Conservation (phyloP, 805 yeast species). For the Soucietia sequanensis region DNA sequence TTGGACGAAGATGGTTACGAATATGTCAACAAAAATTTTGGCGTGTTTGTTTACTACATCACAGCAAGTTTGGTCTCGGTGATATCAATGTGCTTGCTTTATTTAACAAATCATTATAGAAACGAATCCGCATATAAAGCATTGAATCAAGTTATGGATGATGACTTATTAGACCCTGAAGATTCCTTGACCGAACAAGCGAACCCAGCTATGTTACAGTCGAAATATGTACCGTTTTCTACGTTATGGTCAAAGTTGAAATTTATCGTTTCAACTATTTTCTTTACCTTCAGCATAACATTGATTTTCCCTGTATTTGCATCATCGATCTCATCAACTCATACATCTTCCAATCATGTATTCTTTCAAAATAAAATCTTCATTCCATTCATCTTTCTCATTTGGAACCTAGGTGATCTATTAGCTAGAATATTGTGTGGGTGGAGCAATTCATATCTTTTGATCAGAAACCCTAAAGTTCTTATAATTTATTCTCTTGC, state of each 20-base stretch:
- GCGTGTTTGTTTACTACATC: slow-evolving; percentile 46
- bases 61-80: slow-evolving; percentile 50
- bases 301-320: slow-evolving; percentile 90
- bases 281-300: slow-evolving; percentile 70
- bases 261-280: slow-evolving; percentile 65
- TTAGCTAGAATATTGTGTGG: slow-evolving; percentile 74
- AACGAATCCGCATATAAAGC: slow-evolving; percentile 18
- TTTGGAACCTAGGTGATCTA: slow-evolving; percentile 92
- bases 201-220: slow-evolving; percentile 15
- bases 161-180: slow-evolving; percentile 4
- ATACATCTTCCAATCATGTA: slow-evolving; percentile 23
- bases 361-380: slow-evolving; percentile 49
- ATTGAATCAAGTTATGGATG: slow-evolving; percentile 14
- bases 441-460: slow-evolving; percentile 31
- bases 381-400: slow-evolving; percentile 73
- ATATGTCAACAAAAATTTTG: slow-evolving; percentile 36
- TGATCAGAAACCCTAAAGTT: slow-evolving; percentile 40
- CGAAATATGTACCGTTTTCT: slow-evolving; percentile 54
- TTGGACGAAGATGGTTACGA: slow-evolving; percentile 15
- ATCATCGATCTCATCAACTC: slow-evolving; percentile 55
- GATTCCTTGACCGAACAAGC: slow-evolving; percentile 1
- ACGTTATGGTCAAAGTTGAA: slow-evolving; percentile 62
- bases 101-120: slow-evolving; percentile 28
- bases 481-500: slow-evolving; percentile 54
- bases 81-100: slow-evolving; percentile 40